Evolutionary conservation across 306 rosid genomes (phyloP).

Genomic region (Rosa multiflora): DNA sequence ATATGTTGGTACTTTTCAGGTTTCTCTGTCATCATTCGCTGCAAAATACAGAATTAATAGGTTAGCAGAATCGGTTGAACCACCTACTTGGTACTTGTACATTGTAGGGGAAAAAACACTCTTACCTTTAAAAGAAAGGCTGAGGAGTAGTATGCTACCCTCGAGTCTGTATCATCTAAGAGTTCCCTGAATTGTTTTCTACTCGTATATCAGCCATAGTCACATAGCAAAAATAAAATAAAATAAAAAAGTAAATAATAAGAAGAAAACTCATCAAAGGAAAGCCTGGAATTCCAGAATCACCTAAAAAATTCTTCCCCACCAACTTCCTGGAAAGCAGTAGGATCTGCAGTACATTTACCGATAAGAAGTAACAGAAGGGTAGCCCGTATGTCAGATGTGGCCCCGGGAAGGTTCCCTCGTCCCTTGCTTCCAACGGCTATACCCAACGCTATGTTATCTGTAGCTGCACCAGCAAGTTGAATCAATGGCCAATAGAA

Average conservation of each 20-base stretch:
- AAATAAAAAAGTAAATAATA: background rate
- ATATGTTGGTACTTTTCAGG: conserved; percentile 94
- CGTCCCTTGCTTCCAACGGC: conserved; percentile 99
- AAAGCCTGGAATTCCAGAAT: conserved; percentile 25
- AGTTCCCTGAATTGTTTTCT: conserved; percentile 56
- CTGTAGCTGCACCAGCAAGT: conserved; percentile 97
- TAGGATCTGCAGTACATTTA: conserved; percentile 92
- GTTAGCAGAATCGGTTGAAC: conserved; percentile 19
- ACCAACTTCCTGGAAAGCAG: conserved; percentile 79
- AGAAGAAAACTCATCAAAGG: conserved; percentile 6
- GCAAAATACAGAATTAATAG: conserved; percentile 35
- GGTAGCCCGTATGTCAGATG: conserved; percentile 92
- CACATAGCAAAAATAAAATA: conserved; percentile 21
- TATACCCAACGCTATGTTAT: conserved; percentile 87
- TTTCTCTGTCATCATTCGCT: conserved; percentile 97
- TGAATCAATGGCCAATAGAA: conserved; percentile 95
- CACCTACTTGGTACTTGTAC: conserved; percentile 13
- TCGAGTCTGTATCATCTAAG: conserved; percentile 95
- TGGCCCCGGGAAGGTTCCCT: conserved; percentile 94
- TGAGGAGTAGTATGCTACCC: conserved; percentile 95
- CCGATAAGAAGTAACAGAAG: conserved; percentile 92
- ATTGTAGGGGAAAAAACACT: conserved; percentile 17
- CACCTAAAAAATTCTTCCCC: conserved; percentile 94
- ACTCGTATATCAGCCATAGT: conserved; percentile 15
- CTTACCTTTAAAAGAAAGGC: conserved; percentile 98